phyloP scores from a whole-genome alignment of 768 basidiomycete species.

The Tylopilus intermedius region DNA sequence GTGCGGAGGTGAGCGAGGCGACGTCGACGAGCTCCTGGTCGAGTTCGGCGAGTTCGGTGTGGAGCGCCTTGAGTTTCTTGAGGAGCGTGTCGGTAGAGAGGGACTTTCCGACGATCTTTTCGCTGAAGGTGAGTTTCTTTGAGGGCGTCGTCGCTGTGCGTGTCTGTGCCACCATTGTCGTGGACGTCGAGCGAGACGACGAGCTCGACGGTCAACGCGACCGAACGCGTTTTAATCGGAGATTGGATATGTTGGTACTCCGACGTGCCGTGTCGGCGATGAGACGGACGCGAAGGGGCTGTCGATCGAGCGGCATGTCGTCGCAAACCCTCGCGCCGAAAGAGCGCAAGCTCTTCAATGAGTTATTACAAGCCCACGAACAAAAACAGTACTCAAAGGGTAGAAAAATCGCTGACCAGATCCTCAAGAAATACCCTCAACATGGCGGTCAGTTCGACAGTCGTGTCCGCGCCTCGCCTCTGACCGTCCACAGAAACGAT shows the following conservation, averaged over 20 bases:
- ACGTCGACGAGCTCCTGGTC: slow-evolving; percentile 87
- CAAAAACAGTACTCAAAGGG: slow-evolving; percentile 84
- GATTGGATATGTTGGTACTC: neutral
- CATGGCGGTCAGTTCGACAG: slow-evolving; percentile 65
- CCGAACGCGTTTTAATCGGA: slow-evolving; percentile 11
- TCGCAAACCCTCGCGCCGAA: slow-evolving; percentile 59
- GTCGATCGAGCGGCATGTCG: slow-evolving; percentile 17
- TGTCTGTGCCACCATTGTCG: slow-evolving; percentile 70
- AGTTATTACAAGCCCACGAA: slow-evolving; percentile 84
- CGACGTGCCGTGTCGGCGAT: slow-evolving; percentile 2
- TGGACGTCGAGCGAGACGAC: neutral
- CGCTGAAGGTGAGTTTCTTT: slow-evolving; percentile 70
- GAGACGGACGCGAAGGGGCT: neutral
- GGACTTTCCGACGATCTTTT: slow-evolving; percentile 75
- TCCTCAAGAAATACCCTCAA: slow-evolving; percentile 92
- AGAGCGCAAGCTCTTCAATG: slow-evolving; percentile 81
- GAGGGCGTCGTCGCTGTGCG: slow-evolving; percentile 50
- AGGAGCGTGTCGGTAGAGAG: slow-evolving; percentile 76
- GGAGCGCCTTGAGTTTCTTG: slow-evolving; percentile 80
- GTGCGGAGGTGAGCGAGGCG: slow-evolving; percentile 59
- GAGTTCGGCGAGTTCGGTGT: slow-evolving; percentile 69
- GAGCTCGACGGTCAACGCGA: slow-evolving; percentile 13
- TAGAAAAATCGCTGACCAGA: slow-evolving; percentile 84
- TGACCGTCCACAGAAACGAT: slow-evolving; percentile 64
- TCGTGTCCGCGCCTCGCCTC: neutral